Conservation (phyloP, 2,329 filamentous ascomycete species). For the Nothopassalora personata region DNA sequence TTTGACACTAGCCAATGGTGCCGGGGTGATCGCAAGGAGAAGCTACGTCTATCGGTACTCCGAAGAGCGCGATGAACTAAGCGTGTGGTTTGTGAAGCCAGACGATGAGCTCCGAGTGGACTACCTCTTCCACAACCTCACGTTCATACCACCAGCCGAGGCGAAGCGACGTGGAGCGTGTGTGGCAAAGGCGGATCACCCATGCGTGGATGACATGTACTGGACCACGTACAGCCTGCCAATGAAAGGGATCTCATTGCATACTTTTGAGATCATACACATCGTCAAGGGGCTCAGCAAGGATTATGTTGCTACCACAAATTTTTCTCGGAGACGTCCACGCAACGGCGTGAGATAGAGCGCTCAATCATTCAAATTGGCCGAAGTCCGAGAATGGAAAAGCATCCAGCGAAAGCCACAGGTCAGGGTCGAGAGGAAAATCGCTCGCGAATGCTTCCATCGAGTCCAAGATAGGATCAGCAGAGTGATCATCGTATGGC, state of each 20-base stretch:
- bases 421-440: conserved; percentile 26
- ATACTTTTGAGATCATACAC: conserved; percentile 57
- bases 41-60: conserved; percentile 70
- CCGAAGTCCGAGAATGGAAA: conserved; percentile 26
- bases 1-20: conserved; percentile 19
- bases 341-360: neutral
- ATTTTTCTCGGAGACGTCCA: conserved; percentile 27
- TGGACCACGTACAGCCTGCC: conserved; percentile 61
- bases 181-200: conserved; percentile 60
- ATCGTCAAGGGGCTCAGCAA: conserved; percentile 67
- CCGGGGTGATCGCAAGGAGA: conserved; percentile 53
- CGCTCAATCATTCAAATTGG: conserved; percentile 1
- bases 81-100: conserved; percentile 65
- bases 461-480: conserved; percentile 3
- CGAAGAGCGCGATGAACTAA: conserved; percentile 55
- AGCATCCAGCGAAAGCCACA: conserved; percentile 28
- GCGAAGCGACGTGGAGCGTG: conserved; percentile 45
- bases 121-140: conserved; percentile 67
- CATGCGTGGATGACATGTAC: conserved; percentile 67
- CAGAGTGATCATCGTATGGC: neutral
- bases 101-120: conserved; percentile 59
- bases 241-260: conserved; percentile 55
- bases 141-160: conserved; percentile 47
- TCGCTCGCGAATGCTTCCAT: conserved; percentile 16
- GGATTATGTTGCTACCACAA: conserved; percentile 53